phyloP scores from a whole-genome alignment of 192 early-diverging fungal genomes.

The Linnemannia schmuckeri region DNA sequence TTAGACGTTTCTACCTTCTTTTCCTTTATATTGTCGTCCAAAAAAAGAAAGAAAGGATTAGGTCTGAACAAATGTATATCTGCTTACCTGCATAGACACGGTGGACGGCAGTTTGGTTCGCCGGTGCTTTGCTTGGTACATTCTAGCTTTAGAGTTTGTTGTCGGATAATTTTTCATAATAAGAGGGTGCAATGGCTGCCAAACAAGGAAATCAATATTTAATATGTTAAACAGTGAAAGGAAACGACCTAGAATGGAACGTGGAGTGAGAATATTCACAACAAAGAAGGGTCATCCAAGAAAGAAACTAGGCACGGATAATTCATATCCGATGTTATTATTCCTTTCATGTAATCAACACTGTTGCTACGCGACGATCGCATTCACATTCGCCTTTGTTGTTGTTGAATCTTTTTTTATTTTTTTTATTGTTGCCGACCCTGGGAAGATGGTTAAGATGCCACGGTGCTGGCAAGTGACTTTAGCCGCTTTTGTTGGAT shows the following conservation, averaged over 20 bases:
- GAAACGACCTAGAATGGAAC: background rate
- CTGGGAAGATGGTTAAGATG: background rate
- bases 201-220: background rate
- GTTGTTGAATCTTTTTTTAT: background rate
- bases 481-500: conserved; percentile 43
- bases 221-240: too few relatives aligned
- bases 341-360: background rate
- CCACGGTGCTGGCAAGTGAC: conserved; percentile 37
- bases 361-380: background rate
- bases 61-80: background rate
- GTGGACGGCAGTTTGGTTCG: background rate
- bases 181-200: background rate
- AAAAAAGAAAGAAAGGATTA: background rate
- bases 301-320: background rate
- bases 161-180: background rate
- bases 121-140: background rate
- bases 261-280: background rate
- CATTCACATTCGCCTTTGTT: background rate
- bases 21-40: background rate
- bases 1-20: too few relatives aligned
- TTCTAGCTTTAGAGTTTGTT: background rate
- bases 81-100: background rate
- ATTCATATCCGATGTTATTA: background rate
- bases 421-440: background rate
- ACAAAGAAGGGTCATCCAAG: background rate